phyloP scores from a whole-genome alignment of 2,329 filamentous ascomycete species.

The Magnaporthales sp. region DNA sequence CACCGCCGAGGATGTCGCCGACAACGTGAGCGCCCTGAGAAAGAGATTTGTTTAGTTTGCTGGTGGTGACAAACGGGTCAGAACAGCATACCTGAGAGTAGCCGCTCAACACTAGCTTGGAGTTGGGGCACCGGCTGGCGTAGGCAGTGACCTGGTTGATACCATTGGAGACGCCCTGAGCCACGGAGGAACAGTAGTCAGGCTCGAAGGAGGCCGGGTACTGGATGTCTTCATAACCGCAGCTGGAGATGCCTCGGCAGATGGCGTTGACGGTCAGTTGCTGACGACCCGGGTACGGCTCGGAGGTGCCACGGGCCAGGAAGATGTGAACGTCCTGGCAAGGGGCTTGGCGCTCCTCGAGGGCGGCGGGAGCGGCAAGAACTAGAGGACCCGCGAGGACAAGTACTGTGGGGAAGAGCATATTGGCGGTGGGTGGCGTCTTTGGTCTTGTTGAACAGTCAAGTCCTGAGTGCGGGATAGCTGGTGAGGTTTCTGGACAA shows the following conservation, averaged over 20 bases:
- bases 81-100: conserved; percentile 15
- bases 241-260: conserved; percentile 17
- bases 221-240: conserved; percentile 19
- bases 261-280: conserved; percentile 18
- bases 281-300: conserved; percentile 22
- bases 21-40: conserved; percentile 10
- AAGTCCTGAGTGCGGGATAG: no score
- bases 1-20: conserved; percentile 14
- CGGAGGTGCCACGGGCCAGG: conserved; percentile 19
- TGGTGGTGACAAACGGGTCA: no score
- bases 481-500: no score
- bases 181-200: conserved; percentile 18
- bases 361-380: neutral
- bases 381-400: neutral
- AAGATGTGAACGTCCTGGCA: conserved; percentile 22
- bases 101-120: conserved; percentile 19
- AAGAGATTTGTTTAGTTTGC: no score
- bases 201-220: conserved; percentile 5
- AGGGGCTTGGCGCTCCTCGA: neutral
- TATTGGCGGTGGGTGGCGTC: neutral
- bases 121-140: conserved; percentile 16
- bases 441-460: no score
- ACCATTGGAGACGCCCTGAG: conserved; percentile 14
- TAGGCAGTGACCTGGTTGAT: conserved; percentile 17
- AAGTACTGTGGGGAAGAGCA: neutral